Evolutionary conservation across 192 early-diverging fungal species (phyloP), one percentile per base, ranked within the genome.

Genomic region (Piromyces sp.): DNA sequence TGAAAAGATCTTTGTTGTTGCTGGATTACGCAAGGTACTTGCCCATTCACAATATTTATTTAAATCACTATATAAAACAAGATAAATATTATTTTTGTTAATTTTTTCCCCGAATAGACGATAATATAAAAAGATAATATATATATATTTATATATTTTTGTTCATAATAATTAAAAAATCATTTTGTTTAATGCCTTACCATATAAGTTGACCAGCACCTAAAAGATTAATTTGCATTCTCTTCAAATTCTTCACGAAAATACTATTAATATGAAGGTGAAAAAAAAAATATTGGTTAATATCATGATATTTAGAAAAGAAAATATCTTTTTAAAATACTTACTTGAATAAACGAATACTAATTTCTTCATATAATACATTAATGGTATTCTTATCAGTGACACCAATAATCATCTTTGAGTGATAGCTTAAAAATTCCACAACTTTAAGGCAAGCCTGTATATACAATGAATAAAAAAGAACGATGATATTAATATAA

Each of bases 141-240:
- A 33, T 33, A 33, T 33, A 33, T 33, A 33, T 33, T 6, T 33
- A 33, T 33, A 33, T 33, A 33, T 33, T 6, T 33, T 6, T 33
- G 9, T 33, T 6, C 9, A 33, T 33, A 33, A 6, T 33, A 33
- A n/a, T n/a, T n/a, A n/a, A n/a, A n/a, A n/a, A n/a, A n/a, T n/a
- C n/a, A n/a, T n/a, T n/a, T n/a, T n/a, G n/a, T n/a, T n/a, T n/a
- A n/a, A n/a, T n/a, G n/a, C n/a, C 42, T 7, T 81, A 93, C 92
- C 88, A 87, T 79, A 98, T 96, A 30, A 97, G 90, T 86, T 96
- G 95, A 83, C 96, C 94, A 0, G 95, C 96, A 15, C 97, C 97
- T 12, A 91, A 87, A 79, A 93, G 92, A 29, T 90, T 94, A 31
- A 99, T 92, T 37, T 92, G 92, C 81, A 92, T 93, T 80, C 90